phyloP scores from a whole-genome alignment of 805 yeast species.

The Starmerella scarabaei region DNA sequence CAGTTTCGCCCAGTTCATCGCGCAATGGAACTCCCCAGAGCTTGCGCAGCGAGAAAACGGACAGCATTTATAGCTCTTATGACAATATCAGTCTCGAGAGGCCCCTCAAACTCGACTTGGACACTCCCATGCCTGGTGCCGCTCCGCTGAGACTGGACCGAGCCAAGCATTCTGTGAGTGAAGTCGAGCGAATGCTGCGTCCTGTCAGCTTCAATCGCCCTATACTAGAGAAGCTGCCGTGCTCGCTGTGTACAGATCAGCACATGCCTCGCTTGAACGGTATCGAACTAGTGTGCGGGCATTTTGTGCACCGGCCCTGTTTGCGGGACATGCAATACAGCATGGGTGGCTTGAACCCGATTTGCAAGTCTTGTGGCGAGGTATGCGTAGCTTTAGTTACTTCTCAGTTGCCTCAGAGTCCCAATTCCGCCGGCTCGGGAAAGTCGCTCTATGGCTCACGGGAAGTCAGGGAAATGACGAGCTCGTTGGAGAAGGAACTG shows the following conservation, averaged over 20 bases:
- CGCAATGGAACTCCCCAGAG: too few species aligned
- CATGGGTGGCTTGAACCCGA: slow-evolving; percentile 1
- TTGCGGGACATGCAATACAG: neutral
- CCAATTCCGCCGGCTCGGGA: neutral
- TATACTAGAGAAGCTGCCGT: neutral
- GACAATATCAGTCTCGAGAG: neutral
- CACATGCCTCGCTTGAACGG: slow-evolving; percentile 5
- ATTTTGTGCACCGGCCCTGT: slow-evolving; percentile 8
- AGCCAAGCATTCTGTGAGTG: neutral
- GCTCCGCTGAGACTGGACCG: neutral
- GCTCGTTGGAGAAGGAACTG: neutral
- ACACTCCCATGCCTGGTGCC: neutral
- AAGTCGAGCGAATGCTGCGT: neutral
- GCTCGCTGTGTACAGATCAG: slow-evolving; percentile 5
- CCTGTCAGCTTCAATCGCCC: neutral
- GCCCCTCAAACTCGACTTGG: neutral
- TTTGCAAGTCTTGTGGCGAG: slow-evolving; percentile 6
- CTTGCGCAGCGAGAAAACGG: too few species aligned
- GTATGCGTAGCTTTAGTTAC: slow-evolving; percentile 1
- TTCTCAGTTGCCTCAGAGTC: neutral
- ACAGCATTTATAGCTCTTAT: too few species aligned
- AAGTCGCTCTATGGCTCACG: neutral
- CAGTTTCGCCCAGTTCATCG: too few species aligned
- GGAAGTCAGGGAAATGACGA: neutral
- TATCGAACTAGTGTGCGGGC: slow-evolving; percentile 7